Conservation (phyloP, 129 eudicot species). For the Ambrosia trifida region DNA sequence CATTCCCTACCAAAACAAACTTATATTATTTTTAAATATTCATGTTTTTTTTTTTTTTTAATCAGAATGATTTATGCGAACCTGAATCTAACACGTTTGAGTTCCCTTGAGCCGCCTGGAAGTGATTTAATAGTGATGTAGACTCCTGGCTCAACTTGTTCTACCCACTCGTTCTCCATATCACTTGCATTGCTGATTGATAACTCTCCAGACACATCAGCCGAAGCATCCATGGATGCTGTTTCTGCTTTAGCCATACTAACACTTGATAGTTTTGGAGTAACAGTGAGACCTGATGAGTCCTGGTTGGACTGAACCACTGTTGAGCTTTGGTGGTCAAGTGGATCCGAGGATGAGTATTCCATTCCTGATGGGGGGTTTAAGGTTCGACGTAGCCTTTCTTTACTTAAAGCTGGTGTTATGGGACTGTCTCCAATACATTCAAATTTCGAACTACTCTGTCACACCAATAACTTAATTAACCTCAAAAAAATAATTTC, state of each 20-base stretch:
- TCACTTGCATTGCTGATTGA: constrained; percentile 75
- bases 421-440: constrained; percentile 58
- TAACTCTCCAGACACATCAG: constrained; percentile 62
- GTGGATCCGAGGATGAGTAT: constrained; percentile 10
- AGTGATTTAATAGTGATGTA: constrained; percentile 75
- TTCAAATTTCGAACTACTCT: constrained; percentile 45
- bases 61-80: background rate
- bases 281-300: constrained; percentile 52
- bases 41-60: no score
- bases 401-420: constrained; percentile 64
- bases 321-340: constrained; percentile 50
- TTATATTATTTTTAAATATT: no score
- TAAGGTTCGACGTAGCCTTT: constrained; percentile 58
- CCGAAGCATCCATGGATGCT: constrained; percentile 59
- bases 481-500: background rate
- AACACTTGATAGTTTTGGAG: constrained; percentile 65
- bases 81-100: constrained; percentile 85
- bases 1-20: no score
- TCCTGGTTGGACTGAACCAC: constrained; percentile 40
- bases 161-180: constrained; percentile 78
- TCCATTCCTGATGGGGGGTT: background rate
- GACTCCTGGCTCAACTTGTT: constrained; percentile 86
- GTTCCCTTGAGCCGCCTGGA: constrained; percentile 72
- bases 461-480: background rate
- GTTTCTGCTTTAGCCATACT: constrained; percentile 70